Conservation (phyloP, 345 rosid species). For the Balakata baccata region DNA sequence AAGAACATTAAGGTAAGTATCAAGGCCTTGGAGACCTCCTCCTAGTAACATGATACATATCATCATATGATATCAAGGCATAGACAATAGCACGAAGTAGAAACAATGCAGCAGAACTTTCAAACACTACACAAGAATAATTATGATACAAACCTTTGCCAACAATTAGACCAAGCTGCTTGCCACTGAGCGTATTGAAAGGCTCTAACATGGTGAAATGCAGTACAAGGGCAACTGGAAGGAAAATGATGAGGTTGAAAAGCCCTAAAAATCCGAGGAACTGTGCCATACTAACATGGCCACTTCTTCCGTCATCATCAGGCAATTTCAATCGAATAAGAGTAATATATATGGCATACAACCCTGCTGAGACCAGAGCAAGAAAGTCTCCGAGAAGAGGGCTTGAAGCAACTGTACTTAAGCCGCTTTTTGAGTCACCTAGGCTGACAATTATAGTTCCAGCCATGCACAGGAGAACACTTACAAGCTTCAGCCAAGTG, state of each 20-base stretch:
- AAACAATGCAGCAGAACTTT: background rate
- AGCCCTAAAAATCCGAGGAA: conserved; percentile 87
- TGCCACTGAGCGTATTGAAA: conserved; percentile 48
- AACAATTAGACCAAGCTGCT: conserved; percentile 68
- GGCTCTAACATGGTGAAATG: conserved; percentile 68
- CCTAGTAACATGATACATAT: background rate
- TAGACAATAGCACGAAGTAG: background rate
- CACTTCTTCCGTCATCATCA: conserved; percentile 68
- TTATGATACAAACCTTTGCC: conserved; percentile 64
- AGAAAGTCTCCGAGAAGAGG: conserved; percentile 81
- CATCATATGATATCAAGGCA: background rate
- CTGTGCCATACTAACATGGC: conserved; percentile 82
- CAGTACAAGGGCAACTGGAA: conserved; percentile 72
- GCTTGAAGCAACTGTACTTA: conserved; percentile 48
- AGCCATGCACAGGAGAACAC: conserved; percentile 93
- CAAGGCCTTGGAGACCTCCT: background rate
- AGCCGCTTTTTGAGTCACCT: conserved; percentile 60
- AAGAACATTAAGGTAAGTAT: background rate
- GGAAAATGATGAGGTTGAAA: conserved; percentile 70
- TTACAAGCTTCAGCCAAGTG: conserved; percentile 78
- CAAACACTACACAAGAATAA: background rate
- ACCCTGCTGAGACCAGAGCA: conserved; percentile 68
- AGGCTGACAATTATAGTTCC: conserved; percentile 85
- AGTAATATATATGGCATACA: conserved; percentile 80
- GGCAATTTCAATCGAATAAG: conserved; percentile 81